Base-by-base conservation (phyloP, 768 basidiomycete genomes). In the Collybiopsis luxurians region DNA sequence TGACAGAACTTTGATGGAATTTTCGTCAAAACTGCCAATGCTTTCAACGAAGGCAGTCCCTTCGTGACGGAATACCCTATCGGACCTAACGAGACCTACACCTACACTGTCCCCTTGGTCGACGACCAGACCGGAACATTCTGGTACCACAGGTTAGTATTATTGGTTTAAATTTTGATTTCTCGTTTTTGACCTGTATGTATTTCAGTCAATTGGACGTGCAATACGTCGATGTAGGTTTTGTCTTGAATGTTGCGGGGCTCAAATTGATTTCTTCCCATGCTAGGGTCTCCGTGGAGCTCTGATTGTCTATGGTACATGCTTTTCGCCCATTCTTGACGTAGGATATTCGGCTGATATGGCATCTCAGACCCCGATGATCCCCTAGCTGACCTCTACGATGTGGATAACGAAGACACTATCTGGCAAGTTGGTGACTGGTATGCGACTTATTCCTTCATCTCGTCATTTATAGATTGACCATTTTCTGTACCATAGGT, bases 31-130 rank as follows among this genome's bases (percentile, higher is more conserved):
- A 66, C 65, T 11, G 39, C 55, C 38, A 63, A 68, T 34, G 50
- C 61, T 1, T 70, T 42, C 58, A 60, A 69, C 40, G 68, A 78
- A 54, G 77, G 78, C 15, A 64, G 71, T 23, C 61, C 76, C 23
- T 78, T 72, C 49, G 64, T 79, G 9, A 78, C 75, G 11, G 75
- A 76, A 34, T 79, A 76, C 54, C 78, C 77, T 13, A 71, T 77
- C 38, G 69, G 60, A 38, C 71, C 74, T 11, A 67, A 67, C 23
- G 60, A 68, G 5, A 68, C 62, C 46, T 78, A 74, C 60, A 69
- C 68, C 30, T 73, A 77, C 58, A 65, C 64, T 24, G 68, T 78
- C 55, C 67, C 67, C 40, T 61, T 71, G 30, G 60, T 71, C 28
- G 63, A 63, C 46, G 57, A 66, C 11, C 78, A 80, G 58, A 64